These are phyloP conservation scores for Corylus americana DNA, from an alignment of 306 rosid genomes.

Conservation along the genomic window DNA sequence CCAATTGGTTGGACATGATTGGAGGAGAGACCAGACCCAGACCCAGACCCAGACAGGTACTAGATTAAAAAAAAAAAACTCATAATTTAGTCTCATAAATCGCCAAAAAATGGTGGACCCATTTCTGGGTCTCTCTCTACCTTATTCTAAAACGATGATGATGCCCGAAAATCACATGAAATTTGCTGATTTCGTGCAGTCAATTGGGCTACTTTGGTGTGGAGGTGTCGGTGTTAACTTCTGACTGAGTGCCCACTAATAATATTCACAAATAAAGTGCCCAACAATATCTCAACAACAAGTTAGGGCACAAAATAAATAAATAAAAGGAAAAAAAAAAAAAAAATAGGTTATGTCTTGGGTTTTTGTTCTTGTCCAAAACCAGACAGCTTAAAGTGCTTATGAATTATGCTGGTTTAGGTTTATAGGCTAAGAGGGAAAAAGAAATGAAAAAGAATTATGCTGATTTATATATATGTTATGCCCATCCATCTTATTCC, in stretches of 20 bases:
- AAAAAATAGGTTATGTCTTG: too few relatives aligned
- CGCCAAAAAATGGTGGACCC: conserved; percentile 23
- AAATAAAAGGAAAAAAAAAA: background rate
- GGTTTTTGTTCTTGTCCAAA: background rate
- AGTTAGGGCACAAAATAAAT: background rate
- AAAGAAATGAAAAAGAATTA: background rate
- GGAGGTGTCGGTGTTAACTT: background rate
- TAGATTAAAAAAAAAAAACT: conserved; percentile 7
- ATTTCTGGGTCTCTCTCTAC: conserved; percentile 13
- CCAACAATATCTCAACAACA: background rate
- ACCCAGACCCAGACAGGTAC: background rate
- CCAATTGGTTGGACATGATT: background rate
- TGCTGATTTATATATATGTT: too few relatives aligned
- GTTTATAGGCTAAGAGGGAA: background rate
- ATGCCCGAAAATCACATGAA: background rate
- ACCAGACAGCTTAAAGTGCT: background rate
- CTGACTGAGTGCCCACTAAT: background rate
- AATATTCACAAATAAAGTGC: too few relatives aligned
- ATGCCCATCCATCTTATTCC: too few relatives aligned
- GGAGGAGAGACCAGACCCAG: background rate
- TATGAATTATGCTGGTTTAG: background rate
- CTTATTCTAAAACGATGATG: background rate
- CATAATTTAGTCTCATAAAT: background rate
- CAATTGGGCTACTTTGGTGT: background rate
- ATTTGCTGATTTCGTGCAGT: background rate